phyloP scores from a whole-genome alignment of 2,329 filamentous ascomycete genomes.

The Diaporthe velutina region DNA sequence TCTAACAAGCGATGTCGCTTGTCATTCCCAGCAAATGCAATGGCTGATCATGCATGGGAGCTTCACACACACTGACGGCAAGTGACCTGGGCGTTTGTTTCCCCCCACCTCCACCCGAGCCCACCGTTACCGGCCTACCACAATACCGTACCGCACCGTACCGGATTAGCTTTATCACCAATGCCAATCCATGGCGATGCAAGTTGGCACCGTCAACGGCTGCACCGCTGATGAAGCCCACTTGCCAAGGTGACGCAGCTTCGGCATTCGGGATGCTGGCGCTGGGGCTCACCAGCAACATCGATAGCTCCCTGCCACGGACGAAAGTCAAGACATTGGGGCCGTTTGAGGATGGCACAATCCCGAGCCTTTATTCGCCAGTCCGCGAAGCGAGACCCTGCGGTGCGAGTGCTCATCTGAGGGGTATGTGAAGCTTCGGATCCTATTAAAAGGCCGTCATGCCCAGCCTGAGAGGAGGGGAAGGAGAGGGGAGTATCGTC shows the following conservation, averaged over 20 bases:
- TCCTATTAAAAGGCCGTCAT: slow-evolving; percentile 23
- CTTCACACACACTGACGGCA: background rate
- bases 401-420: slow-evolving; percentile 15
- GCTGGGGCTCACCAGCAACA: background rate
- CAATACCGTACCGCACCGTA: slow-evolving; percentile 1
- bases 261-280: slow-evolving; percentile 38
- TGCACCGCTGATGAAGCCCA: slow-evolving; percentile 20
- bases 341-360: slow-evolving; percentile 30
- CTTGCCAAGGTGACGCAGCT: slow-evolving; percentile 17
- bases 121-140: slow-evolving; percentile 14
- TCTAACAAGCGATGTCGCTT: background rate
- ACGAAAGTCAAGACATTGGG: slow-evolving; percentile 12
- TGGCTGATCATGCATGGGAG: background rate
- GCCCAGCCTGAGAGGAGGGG: background rate
- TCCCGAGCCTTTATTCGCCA: slow-evolving; percentile 31
- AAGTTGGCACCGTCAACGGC: slow-evolving; percentile 1
- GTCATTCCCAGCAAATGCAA: background rate
- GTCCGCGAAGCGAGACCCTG: slow-evolving; percentile 15
- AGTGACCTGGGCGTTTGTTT: slow-evolving; percentile 11
- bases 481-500: background rate
- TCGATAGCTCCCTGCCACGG: slow-evolving; percentile 1
- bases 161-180: slow-evolving; percentile 5
- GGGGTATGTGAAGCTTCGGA: slow-evolving; percentile 20
- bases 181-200: slow-evolving; percentile 21
- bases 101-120: slow-evolving; percentile 7